Evolutionary conservation across 2,329 filamentous ascomycete genomes (phyloP), one percentile per base, ranked within the genome.

Genomic region (Fusarium cicatricum): DNA sequence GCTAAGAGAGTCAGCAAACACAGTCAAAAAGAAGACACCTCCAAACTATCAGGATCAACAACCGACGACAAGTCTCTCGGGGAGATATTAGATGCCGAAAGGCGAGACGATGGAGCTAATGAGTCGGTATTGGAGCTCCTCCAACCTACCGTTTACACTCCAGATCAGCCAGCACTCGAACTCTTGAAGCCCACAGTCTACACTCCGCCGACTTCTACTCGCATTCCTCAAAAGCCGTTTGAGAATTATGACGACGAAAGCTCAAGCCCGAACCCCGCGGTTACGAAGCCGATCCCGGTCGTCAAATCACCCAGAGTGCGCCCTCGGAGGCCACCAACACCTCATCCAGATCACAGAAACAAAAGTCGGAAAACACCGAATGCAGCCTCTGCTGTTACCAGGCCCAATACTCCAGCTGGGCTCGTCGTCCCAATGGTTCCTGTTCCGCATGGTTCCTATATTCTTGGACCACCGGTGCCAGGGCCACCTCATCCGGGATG

Each of bases 181-280:
- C 38, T 50, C 10, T 50, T 62, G 17, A 55, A 45, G 17, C 50
- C 62, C 8, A 28, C 43, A 3, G 23, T 63, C 21, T 62, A 63
- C 19, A 62, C 59, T 3, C 59, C 59, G 14, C 60, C 59, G 5
- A 51, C 55, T 23, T 56, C 55, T 3, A 56, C 55, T 34, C 51
- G 29, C 26, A 31, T 43, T 12, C 11, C 28, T 15, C 41, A 15
- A 11, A 42, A 23, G 14, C 23, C 6, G 9, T 26, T 26, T 10
- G 33, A 44, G 16, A 19, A 31, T 11, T 19, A n/a, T 8, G 23
- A 11, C 12, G 45, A 16, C 15, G 36, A 19, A n/a, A n/a, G 21
- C n/a, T 23, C 29, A 19, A 28, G 28, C n/a, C 28, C 19, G n/a
- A 40, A n/a, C 38, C 31, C 26, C 2, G 2, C 32, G 4, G 29